A percentile compares a stretch with the other conserved stretches of the same genome.
Evolutionary conservation across 2,329 filamentous ascomycete genomes (phyloP).

Genomic region (Colletotrichum echinochloae): DNA sequence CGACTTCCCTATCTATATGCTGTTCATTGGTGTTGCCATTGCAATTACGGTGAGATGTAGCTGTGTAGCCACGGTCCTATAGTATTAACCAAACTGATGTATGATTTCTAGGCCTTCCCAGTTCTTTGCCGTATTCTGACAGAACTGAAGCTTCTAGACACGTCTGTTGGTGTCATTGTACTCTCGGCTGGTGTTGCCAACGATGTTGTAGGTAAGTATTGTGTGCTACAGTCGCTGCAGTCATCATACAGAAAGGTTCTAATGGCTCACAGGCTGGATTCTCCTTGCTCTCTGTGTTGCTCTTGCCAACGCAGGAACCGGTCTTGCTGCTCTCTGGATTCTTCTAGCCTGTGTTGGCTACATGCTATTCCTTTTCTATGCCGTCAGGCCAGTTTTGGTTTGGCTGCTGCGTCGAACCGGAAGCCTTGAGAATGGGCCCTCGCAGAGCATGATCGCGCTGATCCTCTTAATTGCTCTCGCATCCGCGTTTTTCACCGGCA

Average conservation of each 20-base stretch:
- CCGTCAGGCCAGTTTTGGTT: constrained; percentile 79
- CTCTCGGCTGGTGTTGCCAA: constrained; percentile 93
- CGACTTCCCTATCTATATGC: constrained; percentile 66
- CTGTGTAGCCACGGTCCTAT: too few species aligned
- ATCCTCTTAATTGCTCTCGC: constrained; percentile 83
- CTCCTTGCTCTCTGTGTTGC: constrained; percentile 93
- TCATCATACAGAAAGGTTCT: constrained; percentile 70
- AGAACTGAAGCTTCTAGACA: constrained; percentile 86
- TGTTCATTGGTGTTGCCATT: constrained; percentile 92
- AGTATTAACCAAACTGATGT: neutral
- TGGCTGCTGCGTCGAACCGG: constrained; percentile 80
- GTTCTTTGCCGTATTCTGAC: constrained; percentile 94
- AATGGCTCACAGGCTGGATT: constrained; percentile 72
- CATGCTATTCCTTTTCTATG: constrained; percentile 78
- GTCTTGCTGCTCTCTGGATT: constrained; percentile 86
- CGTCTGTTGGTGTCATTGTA: constrained; percentile 87
- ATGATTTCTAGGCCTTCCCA: constrained; percentile 70
- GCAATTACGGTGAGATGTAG: constrained; percentile 75
- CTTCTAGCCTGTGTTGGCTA: constrained; percentile 81
- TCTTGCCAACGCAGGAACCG: constrained; percentile 87
- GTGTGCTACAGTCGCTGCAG: constrained; percentile 64
- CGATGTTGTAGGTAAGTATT: constrained; percentile 69
- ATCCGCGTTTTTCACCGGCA: constrained; percentile 87
- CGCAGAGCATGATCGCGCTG: constrained; percentile 84
- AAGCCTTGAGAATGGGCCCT: constrained; percentile 87